These are phyloP conservation scores for Alternaria brassicae DNA, from an alignment of 2,329 filamentous ascomycete genomes.

Conservation along the genomic window DNA sequence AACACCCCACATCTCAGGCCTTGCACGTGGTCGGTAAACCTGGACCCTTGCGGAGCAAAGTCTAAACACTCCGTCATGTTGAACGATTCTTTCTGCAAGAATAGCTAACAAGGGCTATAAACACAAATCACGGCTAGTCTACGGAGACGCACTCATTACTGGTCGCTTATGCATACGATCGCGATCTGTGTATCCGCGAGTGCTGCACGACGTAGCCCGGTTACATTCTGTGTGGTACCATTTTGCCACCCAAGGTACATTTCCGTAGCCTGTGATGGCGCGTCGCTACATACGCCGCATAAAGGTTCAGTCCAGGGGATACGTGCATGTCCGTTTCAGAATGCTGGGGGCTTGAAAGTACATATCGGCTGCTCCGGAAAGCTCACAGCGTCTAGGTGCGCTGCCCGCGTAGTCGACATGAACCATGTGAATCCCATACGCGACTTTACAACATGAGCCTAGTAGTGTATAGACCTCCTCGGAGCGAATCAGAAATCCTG, in stretches of 20 bases:
- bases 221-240: not conserved
- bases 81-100: not conserved
- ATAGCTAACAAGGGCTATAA: slow-evolving; percentile 1
- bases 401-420: not conserved
- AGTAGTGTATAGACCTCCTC: not conserved
- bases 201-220: slow-evolving; percentile 7
- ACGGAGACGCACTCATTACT: not conserved
- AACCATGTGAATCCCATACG: not conserved
- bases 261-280: not conserved
- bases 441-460: not conserved
- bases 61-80: slow-evolving; percentile 19
- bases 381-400: not conserved
- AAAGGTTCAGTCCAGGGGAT: not conserved
- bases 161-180: slow-evolving; percentile 6
- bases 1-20: slow-evolving; percentile 10
- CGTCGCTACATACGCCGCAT: not conserved
- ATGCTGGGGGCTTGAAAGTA: not conserved
- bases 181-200: slow-evolving; percentile 10
- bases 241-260: slow-evolving; percentile 8
- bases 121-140: slow-evolving; percentile 8
- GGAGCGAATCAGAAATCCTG: slow-evolving; percentile 2
- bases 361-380: not conserved
- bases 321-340: not conserved
- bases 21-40: slow-evolving; percentile 7
- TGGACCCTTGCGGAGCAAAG: slow-evolving; percentile 15